A percentile compares a stretch with the other conserved stretches of the same genome.
Conservation (phyloP, 345 rosid species). For the Turritis glabra region DNA sequence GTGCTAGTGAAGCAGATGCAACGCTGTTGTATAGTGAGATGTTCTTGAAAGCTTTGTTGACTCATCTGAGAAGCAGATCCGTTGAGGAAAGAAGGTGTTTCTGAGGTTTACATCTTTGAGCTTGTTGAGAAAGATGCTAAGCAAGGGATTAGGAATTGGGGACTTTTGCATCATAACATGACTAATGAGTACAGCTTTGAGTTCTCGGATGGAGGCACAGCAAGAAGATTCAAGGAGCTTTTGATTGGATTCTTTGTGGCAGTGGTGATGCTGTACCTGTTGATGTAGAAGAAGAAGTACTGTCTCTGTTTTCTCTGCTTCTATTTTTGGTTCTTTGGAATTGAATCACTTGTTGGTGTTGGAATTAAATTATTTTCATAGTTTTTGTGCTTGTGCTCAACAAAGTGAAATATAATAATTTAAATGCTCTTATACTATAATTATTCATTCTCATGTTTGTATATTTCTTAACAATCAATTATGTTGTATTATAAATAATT, state of each 20-base stretch:
- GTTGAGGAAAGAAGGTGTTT: constrained; percentile 72
- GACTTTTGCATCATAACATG: constrained; percentile 65
- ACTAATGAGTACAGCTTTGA: constrained; percentile 60
- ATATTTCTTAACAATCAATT: no score
- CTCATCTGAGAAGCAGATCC: constrained; percentile 72
- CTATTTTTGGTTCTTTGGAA: no score
- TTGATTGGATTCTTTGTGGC: no score
- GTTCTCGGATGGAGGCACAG: constrained; percentile 43
- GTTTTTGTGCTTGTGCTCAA: no score
- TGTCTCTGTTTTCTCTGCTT: no score
- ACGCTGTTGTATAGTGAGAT: constrained; percentile 56
- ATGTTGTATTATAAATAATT: no score
- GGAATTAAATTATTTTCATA: no score
- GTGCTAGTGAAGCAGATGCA: constrained; percentile 65
- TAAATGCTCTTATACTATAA: no score
- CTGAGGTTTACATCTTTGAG: constrained; percentile 71
- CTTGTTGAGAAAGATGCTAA: constrained; percentile 54
- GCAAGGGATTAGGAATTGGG: constrained; percentile 60
- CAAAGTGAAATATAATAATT: no score
- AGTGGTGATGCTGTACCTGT: constrained; percentile 23
- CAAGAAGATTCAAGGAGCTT: constrained; percentile 6
- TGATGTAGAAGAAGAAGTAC: no score
- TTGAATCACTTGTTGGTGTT: no score
- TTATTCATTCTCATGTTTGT: no score
- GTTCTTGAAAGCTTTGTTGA: constrained; percentile 57